phyloP scores from a whole-genome alignment of 1,284 basidiomycete genomes.

The Tylopilus sp. region DNA sequence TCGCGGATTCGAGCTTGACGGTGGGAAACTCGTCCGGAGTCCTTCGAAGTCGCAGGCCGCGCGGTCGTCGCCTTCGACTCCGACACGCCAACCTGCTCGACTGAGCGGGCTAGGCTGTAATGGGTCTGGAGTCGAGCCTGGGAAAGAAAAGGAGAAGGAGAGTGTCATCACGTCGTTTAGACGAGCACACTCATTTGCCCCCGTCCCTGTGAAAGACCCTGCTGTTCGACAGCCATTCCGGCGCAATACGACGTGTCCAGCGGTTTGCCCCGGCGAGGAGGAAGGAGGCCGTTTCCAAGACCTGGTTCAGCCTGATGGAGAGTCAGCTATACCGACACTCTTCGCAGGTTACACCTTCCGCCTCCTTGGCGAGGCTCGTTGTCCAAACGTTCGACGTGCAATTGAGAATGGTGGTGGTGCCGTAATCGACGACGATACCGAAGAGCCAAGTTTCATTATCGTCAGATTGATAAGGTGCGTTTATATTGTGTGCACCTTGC shows the following conservation, averaged over 20 bases:
- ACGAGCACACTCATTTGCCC: conserved; percentile 55
- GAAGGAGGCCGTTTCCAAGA: conserved; percentile 16
- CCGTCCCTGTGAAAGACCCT: conserved; percentile 27
- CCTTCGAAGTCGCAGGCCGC: conserved; percentile 43
- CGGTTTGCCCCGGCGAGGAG: conserved; percentile 18
- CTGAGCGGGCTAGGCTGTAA: not conserved
- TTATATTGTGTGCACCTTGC: not conserved
- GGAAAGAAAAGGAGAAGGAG: conserved; percentile 22
- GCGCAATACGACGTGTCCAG: conserved; percentile 33
- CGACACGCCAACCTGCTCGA: conserved; percentile 11
- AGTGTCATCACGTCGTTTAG: conserved; percentile 54
- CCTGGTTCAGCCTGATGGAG: conserved; percentile 1
- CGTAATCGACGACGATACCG: conserved; percentile 38
- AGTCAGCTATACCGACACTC: conserved; percentile 24
- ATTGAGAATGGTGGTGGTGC: conserved; percentile 55
- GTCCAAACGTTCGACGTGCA: conserved; percentile 49
- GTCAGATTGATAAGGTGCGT: conserved; percentile 65
- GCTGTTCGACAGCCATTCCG: conserved; percentile 46
- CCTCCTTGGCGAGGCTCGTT: conserved; percentile 60
- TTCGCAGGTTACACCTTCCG: conserved; percentile 55
- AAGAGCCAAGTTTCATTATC: conserved; percentile 58
- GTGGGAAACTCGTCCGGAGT: conserved; percentile 51
- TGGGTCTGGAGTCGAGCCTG: conserved; percentile 2
- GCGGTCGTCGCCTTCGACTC: conserved; percentile 13
- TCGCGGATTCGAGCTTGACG: conserved; percentile 57